phyloP scores from a whole-genome alignment of 352 stramenopile species.

The Pythium rhizo-oryzae region DNA sequence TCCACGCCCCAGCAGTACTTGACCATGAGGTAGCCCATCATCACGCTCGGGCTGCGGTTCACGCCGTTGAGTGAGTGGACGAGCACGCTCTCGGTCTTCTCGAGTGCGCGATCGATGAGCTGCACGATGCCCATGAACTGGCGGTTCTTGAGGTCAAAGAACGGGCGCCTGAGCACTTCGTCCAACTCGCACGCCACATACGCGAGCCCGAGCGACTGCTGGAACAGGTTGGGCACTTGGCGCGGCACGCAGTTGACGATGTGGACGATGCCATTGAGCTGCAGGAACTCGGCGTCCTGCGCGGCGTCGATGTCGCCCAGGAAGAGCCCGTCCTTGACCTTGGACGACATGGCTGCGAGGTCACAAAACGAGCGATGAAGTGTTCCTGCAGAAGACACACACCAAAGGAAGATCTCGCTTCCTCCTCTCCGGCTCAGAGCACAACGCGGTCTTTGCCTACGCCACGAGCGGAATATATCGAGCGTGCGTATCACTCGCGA shows the following conservation, averaged over 20 bases:
- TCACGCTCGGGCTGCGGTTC: slow-evolving; percentile 80
- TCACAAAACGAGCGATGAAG: slow-evolving; percentile 6
- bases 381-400: neutral
- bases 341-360: slow-evolving; percentile 81
- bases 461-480: neutral
- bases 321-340: slow-evolving; percentile 95
- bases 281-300: slow-evolving; percentile 92
- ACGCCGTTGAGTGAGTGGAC: slow-evolving; percentile 87
- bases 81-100: slow-evolving; percentile 86
- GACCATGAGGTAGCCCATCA: slow-evolving; percentile 92
- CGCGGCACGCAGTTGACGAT: slow-evolving; percentile 92
- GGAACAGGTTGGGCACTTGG: slow-evolving; percentile 92
- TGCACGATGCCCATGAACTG: slow-evolving; percentile 83
- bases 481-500: slow-evolving; percentile 12
- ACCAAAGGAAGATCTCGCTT: neutral
- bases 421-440: slow-evolving; percentile 11
- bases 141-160: slow-evolving; percentile 86
- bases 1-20: slow-evolving; percentile 93
- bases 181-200: slow-evolving; percentile 81
- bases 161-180: slow-evolving; percentile 61
- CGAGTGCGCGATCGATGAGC: slow-evolving; percentile 79
- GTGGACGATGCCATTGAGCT: slow-evolving; percentile 92
- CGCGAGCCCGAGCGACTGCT: slow-evolving; percentile 79
- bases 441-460: neutral
- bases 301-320: slow-evolving; percentile 92